Evolutionary conservation across 2,329 filamentous ascomycete genomes (phyloP).

Genomic region (Dothiorella sarmentorum): DNA sequence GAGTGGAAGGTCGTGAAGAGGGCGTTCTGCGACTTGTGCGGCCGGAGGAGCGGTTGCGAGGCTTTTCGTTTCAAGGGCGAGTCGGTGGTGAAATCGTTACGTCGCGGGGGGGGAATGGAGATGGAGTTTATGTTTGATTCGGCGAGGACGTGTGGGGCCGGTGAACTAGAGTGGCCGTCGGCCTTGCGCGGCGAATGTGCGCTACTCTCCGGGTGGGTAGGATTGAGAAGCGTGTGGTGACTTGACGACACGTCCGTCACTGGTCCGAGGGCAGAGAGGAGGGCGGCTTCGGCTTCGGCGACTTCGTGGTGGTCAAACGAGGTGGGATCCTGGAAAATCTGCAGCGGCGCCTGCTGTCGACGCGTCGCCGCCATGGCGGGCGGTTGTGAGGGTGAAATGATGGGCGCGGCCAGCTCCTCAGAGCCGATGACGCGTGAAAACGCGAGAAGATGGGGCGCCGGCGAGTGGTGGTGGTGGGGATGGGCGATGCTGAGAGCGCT

Average conservation of each 20-base stretch:
- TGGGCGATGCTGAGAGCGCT: slow-evolving; percentile 3
- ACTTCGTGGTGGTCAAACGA: slow-evolving; percentile 44
- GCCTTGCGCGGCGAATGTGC: slow-evolving; percentile 69
- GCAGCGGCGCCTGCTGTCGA: slow-evolving; percentile 52
- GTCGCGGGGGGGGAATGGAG: slow-evolving; percentile 62
- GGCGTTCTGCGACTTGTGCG: slow-evolving; percentile 47
- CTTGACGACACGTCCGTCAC: slow-evolving; percentile 48
- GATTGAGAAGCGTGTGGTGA: slow-evolving; percentile 65
- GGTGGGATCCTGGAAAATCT: slow-evolving; percentile 57
- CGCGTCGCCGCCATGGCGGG: slow-evolving; percentile 54
- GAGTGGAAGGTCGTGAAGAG: slow-evolving; percentile 52
- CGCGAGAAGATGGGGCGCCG: slow-evolving; percentile 33
- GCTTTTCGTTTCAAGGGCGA: slow-evolving; percentile 63
- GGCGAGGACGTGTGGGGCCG: slow-evolving; percentile 55
- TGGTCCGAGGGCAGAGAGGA: slow-evolving; percentile 45
- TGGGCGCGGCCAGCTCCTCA: slow-evolving; percentile 30
- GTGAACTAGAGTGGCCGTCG: slow-evolving; percentile 55
- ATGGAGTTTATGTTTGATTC: slow-evolving; percentile 64
- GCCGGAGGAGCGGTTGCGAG: slow-evolving; percentile 19
- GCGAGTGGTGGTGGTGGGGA: slow-evolving; percentile 18
- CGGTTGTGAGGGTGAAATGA: slow-evolving; percentile 27
- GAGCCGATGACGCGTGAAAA: slow-evolving; percentile 40
- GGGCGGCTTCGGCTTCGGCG: slow-evolving; percentile 50
- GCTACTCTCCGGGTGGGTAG: slow-evolving; percentile 50
- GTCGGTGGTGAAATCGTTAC: slow-evolving; percentile 57